Base-by-base conservation (phyloP, 805 yeast species). In the Suhomyces sp. region DNA sequence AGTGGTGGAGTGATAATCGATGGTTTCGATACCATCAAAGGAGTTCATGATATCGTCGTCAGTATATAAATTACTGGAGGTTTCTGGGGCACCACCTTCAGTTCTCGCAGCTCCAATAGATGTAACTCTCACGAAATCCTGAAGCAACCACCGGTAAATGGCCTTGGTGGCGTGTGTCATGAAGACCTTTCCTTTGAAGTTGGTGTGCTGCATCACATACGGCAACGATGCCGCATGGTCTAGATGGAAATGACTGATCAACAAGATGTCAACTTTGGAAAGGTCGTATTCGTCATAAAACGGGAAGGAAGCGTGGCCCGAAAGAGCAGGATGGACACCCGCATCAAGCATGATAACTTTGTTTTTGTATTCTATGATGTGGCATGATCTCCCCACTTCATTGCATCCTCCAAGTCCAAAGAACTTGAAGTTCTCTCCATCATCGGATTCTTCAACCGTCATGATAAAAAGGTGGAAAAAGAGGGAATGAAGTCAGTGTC, bases 161-260 rank as follows among this genome's bases (percentile, higher is more conserved):
- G 98, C 98, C 65, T 93, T 93, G 0, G 98, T 93, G 5, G 99
- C 98, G 60, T 93, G 97, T 19, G 99, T 93, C 99, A 93, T 93
- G 58, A 91, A 91, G 4, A 93, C 98, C 31, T 96, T 76, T 2
- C 99, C 99, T 53, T 79, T 82, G 68, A 93, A 93, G 46, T 76
- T 84, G 0, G 99, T 93, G 52, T 88, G 95, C 51, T 88, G 96
- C 97, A 93, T 88, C 28, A 93, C 98, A 53, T 90, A 93, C 0
- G 99, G 99, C 37, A 93, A 70, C 0, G 97, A 88, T 0, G 98
- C 99, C 1, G 98, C 98, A 60, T 93, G 99, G 57, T 93, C 99
- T 54, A 93, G 70, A 61, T 93, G 99, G 71, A 93, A 93, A 39
- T 93, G 99, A 48, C 95, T 85, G 42, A 93, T 85, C 35, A 93